Percentiles rank a stretch among this genome's conserved stretches.
Evolutionary conservation across 2,329 filamentous ascomycete species (phyloP).

Genomic region (Ampelomyces quisqualis): DNA sequence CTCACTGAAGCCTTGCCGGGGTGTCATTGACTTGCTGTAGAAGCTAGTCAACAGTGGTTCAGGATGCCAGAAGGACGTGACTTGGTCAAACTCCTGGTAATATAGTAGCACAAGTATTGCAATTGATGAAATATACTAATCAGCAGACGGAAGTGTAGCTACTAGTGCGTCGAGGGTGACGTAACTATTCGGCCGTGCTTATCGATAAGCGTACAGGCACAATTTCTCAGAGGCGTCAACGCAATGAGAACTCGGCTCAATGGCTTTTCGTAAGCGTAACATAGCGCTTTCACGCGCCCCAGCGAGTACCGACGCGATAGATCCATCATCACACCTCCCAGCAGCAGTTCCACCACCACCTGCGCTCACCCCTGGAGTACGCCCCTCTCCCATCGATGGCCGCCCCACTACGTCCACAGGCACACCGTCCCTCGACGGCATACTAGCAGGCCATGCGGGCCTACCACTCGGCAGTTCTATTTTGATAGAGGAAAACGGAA

Average conservation of each 20-base stretch:
- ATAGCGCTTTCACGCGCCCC: conserved; percentile 53
- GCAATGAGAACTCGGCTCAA: conserved; percentile 30
- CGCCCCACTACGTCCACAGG: conserved; percentile 89
- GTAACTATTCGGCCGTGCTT: background rate
- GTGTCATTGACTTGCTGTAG: too few relatives aligned
- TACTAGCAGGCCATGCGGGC: conserved; percentile 84
- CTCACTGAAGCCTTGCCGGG: too few relatives aligned
- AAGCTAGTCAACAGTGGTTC: too few relatives aligned
- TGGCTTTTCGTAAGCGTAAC: conserved; percentile 71
- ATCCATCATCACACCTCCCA: conserved; percentile 9
- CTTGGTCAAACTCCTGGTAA: too few relatives aligned
- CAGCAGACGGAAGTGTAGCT: too few relatives aligned
- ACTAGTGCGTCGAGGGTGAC: too few relatives aligned
- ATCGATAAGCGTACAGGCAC: conserved; percentile 5
- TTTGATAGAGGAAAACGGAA: conserved; percentile 83
- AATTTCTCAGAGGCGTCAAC: conserved; percentile 1
- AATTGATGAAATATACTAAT: too few relatives aligned
- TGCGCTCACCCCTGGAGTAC: conserved; percentile 58
- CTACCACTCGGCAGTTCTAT: conserved; percentile 78
- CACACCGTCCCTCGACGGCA: conserved; percentile 77
- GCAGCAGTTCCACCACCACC: conserved; percentile 18
- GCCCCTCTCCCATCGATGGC: conserved; percentile 86
- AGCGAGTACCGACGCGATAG: conserved; percentile 18
- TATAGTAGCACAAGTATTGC: too few relatives aligned
- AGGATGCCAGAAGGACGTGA: too few relatives aligned